Conservation (phyloP, 257 asterid genomes). For the Buddleja alternifolia region DNA sequence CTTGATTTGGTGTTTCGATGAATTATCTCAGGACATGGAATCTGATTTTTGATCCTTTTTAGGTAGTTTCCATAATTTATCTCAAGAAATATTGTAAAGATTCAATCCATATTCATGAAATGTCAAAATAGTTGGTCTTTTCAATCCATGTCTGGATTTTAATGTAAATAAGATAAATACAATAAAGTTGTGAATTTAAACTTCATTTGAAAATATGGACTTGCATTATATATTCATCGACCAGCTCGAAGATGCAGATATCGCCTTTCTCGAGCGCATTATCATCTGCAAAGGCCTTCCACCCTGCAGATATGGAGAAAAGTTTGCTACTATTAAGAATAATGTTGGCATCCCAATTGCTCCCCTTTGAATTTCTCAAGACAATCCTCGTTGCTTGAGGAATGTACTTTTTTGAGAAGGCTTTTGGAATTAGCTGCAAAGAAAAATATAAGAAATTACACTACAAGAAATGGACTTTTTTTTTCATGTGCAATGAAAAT, state of each 20-base stretch:
- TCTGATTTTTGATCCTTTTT: no score
- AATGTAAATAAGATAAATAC: background rate
- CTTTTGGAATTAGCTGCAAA: slow-evolving; percentile 32
- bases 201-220: slow-evolving; percentile 17
- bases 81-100: no score
- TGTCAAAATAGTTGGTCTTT: no score
- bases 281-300: slow-evolving; percentile 34
- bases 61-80: no score
- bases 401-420: slow-evolving; percentile 3
- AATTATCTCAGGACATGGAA: no score
- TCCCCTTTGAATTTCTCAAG: slow-evolving; percentile 19
- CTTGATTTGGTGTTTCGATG: slow-evolving; percentile 10
- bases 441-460: background rate
- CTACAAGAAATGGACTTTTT: background rate
- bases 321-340: background rate
- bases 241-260: slow-evolving; percentile 35
- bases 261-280: slow-evolving; percentile 29
- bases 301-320: slow-evolving; percentile 27
- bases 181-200: no score
- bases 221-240: slow-evolving; percentile 15
- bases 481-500: background rate
- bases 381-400: background rate
- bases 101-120: no score
- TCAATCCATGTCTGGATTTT: no score
- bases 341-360: background rate